Conservation (phyloP, 306 rosid species). For the Arachis stenosperma region DNA sequence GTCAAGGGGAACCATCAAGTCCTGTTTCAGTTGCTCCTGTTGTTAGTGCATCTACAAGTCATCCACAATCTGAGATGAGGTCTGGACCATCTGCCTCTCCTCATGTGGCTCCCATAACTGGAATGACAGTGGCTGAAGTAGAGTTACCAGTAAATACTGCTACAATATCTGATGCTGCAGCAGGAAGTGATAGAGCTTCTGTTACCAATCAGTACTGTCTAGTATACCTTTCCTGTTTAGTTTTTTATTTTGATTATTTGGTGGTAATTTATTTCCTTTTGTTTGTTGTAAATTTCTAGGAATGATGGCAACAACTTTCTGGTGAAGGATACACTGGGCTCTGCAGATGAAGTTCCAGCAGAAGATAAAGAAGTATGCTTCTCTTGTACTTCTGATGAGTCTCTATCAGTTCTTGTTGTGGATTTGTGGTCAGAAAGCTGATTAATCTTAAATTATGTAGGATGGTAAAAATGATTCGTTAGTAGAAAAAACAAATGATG, state of each 20-base stretch:
- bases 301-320: conserved; percentile 43
- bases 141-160: conserved; percentile 50
- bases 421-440: conserved; percentile 41
- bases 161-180: conserved; percentile 46
- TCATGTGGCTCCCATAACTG: conserved; percentile 46
- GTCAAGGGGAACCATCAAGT: conserved; percentile 63
- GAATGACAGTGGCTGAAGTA: conserved; percentile 49
- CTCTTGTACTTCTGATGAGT: conserved; percentile 32
- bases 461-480: conserved; percentile 54
- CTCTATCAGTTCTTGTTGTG: conserved; percentile 23
- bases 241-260: conserved; percentile 16
- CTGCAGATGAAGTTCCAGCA: conserved; percentile 57
- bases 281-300: conserved; percentile 51
- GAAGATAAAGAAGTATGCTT: conserved; percentile 60
- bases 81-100: conserved; percentile 65
- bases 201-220: conserved; percentile 54
- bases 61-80: conserved; percentile 46
- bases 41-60: conserved; percentile 47
- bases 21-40: conserved; percentile 68
- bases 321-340: conserved; percentile 50
- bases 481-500: conserved; percentile 57
- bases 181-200: conserved; percentile 50
- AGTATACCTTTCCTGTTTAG: conserved; percentile 27
- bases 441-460: conserved; percentile 47
- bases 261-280: conserved; percentile 12